Evolutionary conservation across 2,329 filamentous ascomycete genomes (phyloP).

Genomic region (Fusarium euwallaceae): DNA sequence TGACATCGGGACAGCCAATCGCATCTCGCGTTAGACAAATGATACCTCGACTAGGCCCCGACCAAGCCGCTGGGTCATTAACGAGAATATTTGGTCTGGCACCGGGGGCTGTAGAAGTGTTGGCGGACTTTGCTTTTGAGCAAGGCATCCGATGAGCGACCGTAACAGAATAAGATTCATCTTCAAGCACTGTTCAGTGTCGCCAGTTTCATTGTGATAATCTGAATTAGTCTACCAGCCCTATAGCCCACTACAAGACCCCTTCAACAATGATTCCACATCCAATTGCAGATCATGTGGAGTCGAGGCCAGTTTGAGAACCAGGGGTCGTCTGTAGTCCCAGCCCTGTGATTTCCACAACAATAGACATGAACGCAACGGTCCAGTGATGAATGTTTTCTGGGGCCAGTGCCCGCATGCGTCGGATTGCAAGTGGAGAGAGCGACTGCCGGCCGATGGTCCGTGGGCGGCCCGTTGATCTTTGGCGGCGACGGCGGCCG

Average conservation of each 20-base stretch:
- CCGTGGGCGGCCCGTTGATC: neutral
- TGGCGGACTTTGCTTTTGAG: no score
- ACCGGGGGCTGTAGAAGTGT: no score
- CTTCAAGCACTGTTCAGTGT: neutral
- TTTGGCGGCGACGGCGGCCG: neutral
- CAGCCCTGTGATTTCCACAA: neutral
- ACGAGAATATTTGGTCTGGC: no score
- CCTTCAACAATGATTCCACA: neutral
- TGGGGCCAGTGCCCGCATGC: neutral
- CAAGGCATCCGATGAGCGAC: no score
- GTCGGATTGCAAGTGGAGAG: neutral
- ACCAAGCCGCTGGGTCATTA: no score
- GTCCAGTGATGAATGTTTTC: neutral
- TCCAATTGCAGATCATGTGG: neutral
- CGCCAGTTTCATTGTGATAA: neutral
- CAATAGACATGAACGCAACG: neutral
- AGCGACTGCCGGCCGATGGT: neutral
- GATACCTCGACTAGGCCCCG: neutral
- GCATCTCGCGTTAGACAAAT: neutral
- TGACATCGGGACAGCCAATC: neutral
- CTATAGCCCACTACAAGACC: neutral
- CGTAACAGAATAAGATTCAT: no score
- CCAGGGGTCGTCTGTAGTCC: neutral
- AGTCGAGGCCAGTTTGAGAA: neutral
- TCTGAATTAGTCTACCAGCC: neutral